These are phyloP conservation scores for Aspergillus ochraceoroseus DNA, from an alignment of 2,329 filamentous ascomycete species.

Conservation along the genomic window DNA sequence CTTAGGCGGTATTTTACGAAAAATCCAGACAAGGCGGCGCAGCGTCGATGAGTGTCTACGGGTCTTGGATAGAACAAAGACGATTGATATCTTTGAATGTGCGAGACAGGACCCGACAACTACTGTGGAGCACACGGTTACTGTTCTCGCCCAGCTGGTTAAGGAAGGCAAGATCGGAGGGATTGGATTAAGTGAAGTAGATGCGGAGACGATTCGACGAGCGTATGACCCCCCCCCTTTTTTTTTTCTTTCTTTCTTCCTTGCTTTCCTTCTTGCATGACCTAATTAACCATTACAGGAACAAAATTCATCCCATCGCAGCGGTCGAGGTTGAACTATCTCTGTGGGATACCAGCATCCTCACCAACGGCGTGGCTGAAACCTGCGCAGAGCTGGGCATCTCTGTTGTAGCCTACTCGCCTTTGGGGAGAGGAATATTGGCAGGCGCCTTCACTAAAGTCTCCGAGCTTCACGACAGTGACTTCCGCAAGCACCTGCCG, in stretches of 20 bases:
- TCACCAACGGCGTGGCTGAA: conserved; percentile 52
- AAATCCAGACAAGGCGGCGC: conserved; percentile 59
- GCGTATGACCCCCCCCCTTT: conserved; percentile 28
- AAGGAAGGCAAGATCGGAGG: conserved; percentile 45
- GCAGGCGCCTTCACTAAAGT: conserved; percentile 47
- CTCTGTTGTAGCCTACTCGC: conserved; percentile 57
- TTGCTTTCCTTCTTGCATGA: background rate
- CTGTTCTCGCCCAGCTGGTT: conserved; percentile 37
- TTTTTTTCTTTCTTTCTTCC: background rate
- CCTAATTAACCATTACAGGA: conserved; percentile 33
- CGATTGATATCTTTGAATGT: conserved; percentile 58
- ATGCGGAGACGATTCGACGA: conserved; percentile 44
- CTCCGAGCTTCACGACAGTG: conserved; percentile 47
- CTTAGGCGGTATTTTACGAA: conserved; percentile 59
- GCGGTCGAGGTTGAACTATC: conserved; percentile 59
- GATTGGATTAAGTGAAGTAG: conserved; percentile 43
- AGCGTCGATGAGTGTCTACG: conserved; percentile 56
- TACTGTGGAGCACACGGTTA: conserved; percentile 47
- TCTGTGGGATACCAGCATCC: conserved; percentile 53
- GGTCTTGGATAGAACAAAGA: conserved; percentile 53
- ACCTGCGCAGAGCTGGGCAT: conserved; percentile 55
- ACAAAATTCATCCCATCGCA: conserved; percentile 52
- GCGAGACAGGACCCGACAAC: conserved; percentile 53
- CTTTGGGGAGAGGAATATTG: conserved; percentile 55
- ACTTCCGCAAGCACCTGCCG: conserved; percentile 43